These are phyloP conservation scores for Adenanthera pavonina DNA, from an alignment of 306 rosid genomes.

Conservation along the genomic window DNA sequence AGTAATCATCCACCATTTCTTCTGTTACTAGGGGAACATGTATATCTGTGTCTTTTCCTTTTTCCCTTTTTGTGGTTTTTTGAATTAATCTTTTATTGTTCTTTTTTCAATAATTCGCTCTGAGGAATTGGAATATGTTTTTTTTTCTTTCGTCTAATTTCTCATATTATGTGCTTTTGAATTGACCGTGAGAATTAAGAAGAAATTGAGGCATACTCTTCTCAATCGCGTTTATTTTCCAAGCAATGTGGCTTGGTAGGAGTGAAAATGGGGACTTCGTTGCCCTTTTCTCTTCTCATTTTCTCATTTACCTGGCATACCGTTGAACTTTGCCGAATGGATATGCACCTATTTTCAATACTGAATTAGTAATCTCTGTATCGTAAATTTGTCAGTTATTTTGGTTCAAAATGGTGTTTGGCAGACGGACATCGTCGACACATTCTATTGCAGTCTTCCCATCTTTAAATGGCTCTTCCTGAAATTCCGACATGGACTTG, in stretches of 20 bases:
- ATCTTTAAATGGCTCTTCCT: neutral
- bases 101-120: neutral
- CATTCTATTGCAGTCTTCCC: neutral
- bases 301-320: neutral
- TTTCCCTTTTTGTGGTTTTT: neutral
- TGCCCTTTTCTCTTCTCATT: neutral
- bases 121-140: neutral
- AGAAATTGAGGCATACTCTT: constrained; percentile 1
- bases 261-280: neutral
- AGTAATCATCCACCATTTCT: neutral
- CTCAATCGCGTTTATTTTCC: neutral
- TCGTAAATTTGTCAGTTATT: neutral
- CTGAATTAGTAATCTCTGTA: neutral
- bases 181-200: neutral
- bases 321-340: neutral
- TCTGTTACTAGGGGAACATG: neutral
- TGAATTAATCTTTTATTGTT: neutral
- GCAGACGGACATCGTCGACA: neutral
- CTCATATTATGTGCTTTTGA: neutral
- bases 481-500: neutral
- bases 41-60: neutral
- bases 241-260: neutral
- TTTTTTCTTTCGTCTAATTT: neutral
- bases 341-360: neutral
- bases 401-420: constrained; percentile 2